phyloP scores from a whole-genome alignment of 148 eudicot genomes.

The Amaranthus hypochondriacus region DNA sequence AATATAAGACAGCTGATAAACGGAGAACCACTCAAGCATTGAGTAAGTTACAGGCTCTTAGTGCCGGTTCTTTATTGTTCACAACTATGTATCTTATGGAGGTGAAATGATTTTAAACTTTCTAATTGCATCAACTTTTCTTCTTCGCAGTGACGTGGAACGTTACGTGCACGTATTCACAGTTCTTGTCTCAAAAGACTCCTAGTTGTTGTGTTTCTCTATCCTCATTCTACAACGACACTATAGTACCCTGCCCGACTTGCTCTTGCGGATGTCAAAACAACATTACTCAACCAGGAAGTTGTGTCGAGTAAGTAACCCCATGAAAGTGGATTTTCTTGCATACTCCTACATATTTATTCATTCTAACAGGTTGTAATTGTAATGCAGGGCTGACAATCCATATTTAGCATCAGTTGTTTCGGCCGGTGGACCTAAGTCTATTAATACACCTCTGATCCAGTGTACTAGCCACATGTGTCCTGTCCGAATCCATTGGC shows the following conservation, averaged over 20 bases:
- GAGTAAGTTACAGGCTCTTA: slow-evolving; percentile 39
- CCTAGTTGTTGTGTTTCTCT: slow-evolving; percentile 72
- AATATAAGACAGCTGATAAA: slow-evolving; percentile 38
- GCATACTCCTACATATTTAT: background rate
- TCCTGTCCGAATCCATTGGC: slow-evolving; percentile 71
- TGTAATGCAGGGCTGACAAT: slow-evolving; percentile 35
- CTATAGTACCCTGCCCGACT: slow-evolving; percentile 55
- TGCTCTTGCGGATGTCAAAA: slow-evolving; percentile 62
- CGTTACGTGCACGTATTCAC: slow-evolving; percentile 62
- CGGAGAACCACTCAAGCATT: slow-evolving; percentile 66
- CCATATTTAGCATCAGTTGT: slow-evolving; percentile 49
- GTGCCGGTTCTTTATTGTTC: slow-evolving; percentile 1
- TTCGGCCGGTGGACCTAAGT: slow-evolving; percentile 28
- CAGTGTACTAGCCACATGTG: slow-evolving; percentile 68
- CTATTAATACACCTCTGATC: slow-evolving; percentile 34
- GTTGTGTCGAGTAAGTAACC: slow-evolving; percentile 47
- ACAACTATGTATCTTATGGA: background rate
- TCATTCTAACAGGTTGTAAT: slow-evolving; percentile 8
- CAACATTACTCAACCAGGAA: slow-evolving; percentile 39
- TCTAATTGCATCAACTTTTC: slow-evolving; percentile 3
- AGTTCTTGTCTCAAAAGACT: slow-evolving; percentile 50
- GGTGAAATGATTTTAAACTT: background rate
- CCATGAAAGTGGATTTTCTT: background rate
- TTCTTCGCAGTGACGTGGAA: slow-evolving; percentile 70
- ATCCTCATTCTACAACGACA: slow-evolving; percentile 61